Evolutionary conservation across 1,139 yeast species (phyloP), one percentile per base, ranked within the genome.

Genomic region (Fermentozyma sake): DNA sequence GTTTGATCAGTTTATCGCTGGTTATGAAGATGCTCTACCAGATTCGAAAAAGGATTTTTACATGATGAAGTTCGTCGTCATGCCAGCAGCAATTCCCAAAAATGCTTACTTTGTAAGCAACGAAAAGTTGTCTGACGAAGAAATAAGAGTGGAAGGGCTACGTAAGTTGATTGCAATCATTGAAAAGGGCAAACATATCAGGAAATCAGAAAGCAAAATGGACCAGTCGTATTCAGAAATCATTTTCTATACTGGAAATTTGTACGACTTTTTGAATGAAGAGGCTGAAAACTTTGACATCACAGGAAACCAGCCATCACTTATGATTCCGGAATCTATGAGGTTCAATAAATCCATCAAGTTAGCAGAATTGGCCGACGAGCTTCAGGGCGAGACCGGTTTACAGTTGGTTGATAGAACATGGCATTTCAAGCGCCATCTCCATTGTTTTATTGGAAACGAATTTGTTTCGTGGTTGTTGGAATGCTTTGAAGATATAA

Each of bases 361-460:
- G 24, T 41, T 67, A 9, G 23, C 43, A 0, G 74, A 68, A 18
- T 54, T 89, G 23, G 83, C 91, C 0, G 58, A 60, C 4, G 87
- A 81, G 32, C 52, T 89, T 30, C 95, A 83, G 45, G 64, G 84
- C 27, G 50, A 61, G 27, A 79, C 87, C n/a, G 73, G 73, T 8
- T 59, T 80, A 30, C 59, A 67, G 26, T 63, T 91, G 24, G 78
- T 75, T 1, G 95, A 87, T 45, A 66, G 97, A 42, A 72, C 79
- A 16, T 91, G 98, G 98, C 97, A 91, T 52, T 79, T 89, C 72
- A 79, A 79, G 38, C 62, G 72, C 7, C 94, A 86, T 52, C 66
- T 70, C 18, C 74, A 81, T 38, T 84, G 95, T 54, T 87, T 91
- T 48, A 55, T 85, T 17, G 97, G 97, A 0, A 76, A 78, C 39